Percentiles rank a stretch among this genome's conserved stretches.
phyloP scores from a whole-genome alignment of 23 red algal genomes.

The Gracilaria domingensis region DNA sequence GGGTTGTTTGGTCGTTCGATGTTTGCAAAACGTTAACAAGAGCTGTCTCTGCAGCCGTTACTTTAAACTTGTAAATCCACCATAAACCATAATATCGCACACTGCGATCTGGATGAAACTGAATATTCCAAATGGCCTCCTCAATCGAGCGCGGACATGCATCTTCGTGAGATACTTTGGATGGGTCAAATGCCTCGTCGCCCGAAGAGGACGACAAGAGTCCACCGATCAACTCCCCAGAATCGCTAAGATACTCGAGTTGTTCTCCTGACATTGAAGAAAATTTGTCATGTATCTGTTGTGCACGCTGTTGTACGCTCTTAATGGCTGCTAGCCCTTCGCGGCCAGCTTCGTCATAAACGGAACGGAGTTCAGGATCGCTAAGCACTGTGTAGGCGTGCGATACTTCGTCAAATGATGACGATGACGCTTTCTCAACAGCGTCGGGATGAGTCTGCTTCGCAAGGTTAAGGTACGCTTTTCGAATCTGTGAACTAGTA shows the following conservation, averaged over 20 bases:
- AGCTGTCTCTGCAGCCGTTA: constrained; percentile 71
- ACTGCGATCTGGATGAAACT: constrained; percentile 73
- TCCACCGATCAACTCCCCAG: constrained; percentile 56
- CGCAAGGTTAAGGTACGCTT: constrained; percentile 54
- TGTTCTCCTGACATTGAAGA: constrained; percentile 58
- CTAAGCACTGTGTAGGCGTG: constrained; percentile 71
- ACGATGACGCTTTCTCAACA: neutral
- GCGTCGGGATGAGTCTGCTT: constrained; percentile 57
- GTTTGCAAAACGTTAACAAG: constrained; percentile 84
- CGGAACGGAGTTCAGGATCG: constrained; percentile 72
- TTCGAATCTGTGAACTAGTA: constrained; percentile 33
- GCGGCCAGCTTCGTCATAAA: constrained; percentile 82
- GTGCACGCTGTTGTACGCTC: constrained; percentile 62
- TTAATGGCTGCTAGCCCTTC: constrained; percentile 72
- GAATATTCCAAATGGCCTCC: constrained; percentile 89
- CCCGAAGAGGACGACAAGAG: constrained; percentile 56
- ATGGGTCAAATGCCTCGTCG: constrained; percentile 2
- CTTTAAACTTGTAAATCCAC: constrained; percentile 96
- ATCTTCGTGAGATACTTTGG: constrained; percentile 51
- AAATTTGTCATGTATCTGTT: constrained; percentile 5
- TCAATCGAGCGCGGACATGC: constrained; percentile 89
- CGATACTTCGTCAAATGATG: constrained; percentile 30
- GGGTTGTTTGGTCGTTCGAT: constrained; percentile 53
- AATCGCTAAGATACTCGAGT: constrained; percentile 70
- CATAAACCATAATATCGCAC: constrained; percentile 93